Conservation (phyloP, 2,329 filamentous ascomycete species). For the Epichloe coenophiala region DNA sequence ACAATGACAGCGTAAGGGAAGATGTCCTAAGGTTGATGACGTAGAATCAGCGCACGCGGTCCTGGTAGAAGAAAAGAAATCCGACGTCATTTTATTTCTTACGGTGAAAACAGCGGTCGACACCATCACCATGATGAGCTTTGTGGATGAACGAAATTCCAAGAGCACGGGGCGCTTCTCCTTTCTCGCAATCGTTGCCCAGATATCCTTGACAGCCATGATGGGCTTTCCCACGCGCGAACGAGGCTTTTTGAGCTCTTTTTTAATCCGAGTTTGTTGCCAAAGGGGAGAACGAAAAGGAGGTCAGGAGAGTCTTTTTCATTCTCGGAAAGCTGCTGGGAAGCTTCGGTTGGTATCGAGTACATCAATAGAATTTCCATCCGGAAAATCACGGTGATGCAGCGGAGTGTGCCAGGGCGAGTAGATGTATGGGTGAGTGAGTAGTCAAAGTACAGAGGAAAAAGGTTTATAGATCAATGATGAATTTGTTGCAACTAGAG, state of each 20-base stretch:
- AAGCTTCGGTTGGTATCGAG: neutral
- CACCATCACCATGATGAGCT: conserved; percentile 19
- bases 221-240: neutral
- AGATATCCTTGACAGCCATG: conserved; percentile 9
- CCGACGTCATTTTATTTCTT: neutral
- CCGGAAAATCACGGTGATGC: neutral
- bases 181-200: conserved; percentile 6
- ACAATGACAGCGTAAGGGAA: conserved; percentile 23
- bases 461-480: neutral
- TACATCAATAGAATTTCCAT: neutral
- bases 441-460: neutral
- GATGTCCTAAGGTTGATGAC: conserved; percentile 15
- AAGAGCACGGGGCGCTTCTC: conserved; percentile 16
- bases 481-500: neutral
- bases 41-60: neutral
- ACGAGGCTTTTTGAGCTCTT: conserved; percentile 1
- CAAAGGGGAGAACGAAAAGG: neutral
- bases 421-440: too few relatives aligned
- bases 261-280: neutral
- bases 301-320: neutral
- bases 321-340: neutral
- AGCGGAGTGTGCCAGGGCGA: neutral
- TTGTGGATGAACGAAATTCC: conserved; percentile 18
- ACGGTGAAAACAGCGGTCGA: conserved; percentile 23
- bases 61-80: neutral